A percentile compares a stretch with the other conserved stretches of the same genome.
These are phyloP conservation scores for Hansenula sp. DNA, from an alignment of 1,139 yeast genomes.

Conservation along the genomic window DNA sequence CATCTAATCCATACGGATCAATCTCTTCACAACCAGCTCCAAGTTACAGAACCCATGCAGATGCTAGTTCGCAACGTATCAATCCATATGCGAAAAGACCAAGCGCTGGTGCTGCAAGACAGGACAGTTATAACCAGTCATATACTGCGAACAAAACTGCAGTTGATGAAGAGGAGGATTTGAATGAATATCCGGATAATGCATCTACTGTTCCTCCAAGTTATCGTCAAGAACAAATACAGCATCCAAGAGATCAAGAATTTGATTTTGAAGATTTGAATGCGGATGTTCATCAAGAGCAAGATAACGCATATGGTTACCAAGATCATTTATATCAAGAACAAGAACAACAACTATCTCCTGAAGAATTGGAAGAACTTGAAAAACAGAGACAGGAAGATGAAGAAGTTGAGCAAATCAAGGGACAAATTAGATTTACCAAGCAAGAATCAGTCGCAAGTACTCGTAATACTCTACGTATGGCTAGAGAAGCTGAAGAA, in stretches of 20 bases:
- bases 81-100: constrained; percentile 2
- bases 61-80: too few species aligned
- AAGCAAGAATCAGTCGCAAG: constrained; percentile 86
- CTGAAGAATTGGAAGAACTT: constrained; percentile 26
- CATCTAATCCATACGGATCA: too few species aligned
- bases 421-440: constrained; percentile 77
- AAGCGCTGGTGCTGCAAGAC: background rate
- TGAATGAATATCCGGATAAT: constrained; percentile 12
- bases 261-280: constrained; percentile 7
- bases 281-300: background rate
- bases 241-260: constrained; percentile 6
- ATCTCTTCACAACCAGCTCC: background rate
- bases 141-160: background rate
- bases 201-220: constrained; percentile 6
- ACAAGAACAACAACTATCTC: constrained; percentile 7
- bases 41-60: too few species aligned
- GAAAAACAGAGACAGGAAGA: constrained; percentile 60
- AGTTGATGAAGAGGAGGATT: constrained; percentile 13
- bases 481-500: constrained; percentile 91
- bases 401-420: constrained; percentile 86
- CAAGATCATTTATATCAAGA: background rate
- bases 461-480: constrained; percentile 78
- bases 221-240: constrained; percentile 1
- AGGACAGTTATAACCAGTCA: background rate
- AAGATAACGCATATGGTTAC: constrained; percentile 5